Percentiles rank a stretch among this genome's conserved stretches.
phyloP scores from a whole-genome alignment of 176 grass and related monocot genomes.

The Alloteropsis semialata region DNA sequence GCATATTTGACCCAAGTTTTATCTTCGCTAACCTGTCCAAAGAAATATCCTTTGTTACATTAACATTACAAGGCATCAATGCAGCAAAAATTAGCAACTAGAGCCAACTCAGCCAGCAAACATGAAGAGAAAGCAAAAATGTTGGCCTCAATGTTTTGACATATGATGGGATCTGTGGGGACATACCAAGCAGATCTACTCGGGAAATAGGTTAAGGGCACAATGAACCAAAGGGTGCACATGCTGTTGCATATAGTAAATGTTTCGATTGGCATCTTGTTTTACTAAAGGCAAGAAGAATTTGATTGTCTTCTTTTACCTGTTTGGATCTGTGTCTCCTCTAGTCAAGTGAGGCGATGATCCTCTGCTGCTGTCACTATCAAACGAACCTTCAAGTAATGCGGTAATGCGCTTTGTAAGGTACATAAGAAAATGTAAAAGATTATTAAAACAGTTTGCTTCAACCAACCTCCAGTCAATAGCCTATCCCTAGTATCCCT shows the following conservation, averaged over 20 bases:
- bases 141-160: not conserved
- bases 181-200: not conserved
- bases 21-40: constrained; percentile 58
- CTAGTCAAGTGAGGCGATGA: constrained; percentile 61
- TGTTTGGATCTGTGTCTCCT: constrained; percentile 75
- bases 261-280: not conserved
- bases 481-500: constrained; percentile 56
- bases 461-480: constrained; percentile 59
- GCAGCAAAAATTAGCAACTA: not conserved
- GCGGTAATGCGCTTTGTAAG: constrained; percentile 27
- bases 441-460: constrained; percentile 15
- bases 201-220: not conserved
- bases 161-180: not conserved
- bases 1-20: constrained; percentile 81
- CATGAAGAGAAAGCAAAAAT: constrained; percentile 14
- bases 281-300: not conserved
- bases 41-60: not conserved
- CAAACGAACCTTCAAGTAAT: constrained; percentile 63
- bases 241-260: constrained; percentile 11
- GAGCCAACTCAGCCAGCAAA: not conserved
- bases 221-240: not conserved
- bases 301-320: constrained; percentile 35
- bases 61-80: constrained; percentile 8
- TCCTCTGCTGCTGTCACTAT: constrained; percentile 53
- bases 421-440: constrained; percentile 25